Evolutionary conservation across 139 green algal species (phyloP), one percentile per base, ranked within the genome.

Genomic region (Picochlorum sp.): DNA sequence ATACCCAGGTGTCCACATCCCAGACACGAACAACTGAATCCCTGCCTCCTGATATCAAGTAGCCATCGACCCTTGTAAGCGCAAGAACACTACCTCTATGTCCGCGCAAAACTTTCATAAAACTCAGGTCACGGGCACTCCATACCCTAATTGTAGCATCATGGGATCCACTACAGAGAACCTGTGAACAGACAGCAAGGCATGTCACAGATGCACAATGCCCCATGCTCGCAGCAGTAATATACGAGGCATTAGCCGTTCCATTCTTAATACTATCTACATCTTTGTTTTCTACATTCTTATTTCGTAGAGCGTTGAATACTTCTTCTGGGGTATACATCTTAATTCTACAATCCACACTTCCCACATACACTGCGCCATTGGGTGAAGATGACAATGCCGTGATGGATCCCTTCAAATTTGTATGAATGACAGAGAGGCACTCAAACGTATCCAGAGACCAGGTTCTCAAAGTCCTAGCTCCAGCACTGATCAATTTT

Each of bases 1-100:
- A 95, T 45, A 90, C 73, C 39, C 89, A 70, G 47, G 89, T 77
- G 20, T 92, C 83, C 55, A 89, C 65, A 71, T 95, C 86, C 85
- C 87, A 93, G 31, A 91, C 81, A 29, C 81, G 60, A 33, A 97
- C 89, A 25, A 88, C 84, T 66, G 91, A 88, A 73, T 96, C 89
- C 1, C 90, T 50, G 5, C 78, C 84, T 12, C 88, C 88, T 22
- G 69, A 86, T 40, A 96, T 76, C 58, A 91, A 66, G 30, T 89
- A 63, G 14, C 58, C 61, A 6, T 71, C 75, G 2, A 86, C 35
- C 8, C 67, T 65, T 32, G 83, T 67, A 43, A 96, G 79, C 31
- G 79, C 80, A 54, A 96, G 73, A 33, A 97, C 80, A 55, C 65
- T 81, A 35, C 90, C 88, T 20, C 85, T 68, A 51, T 73, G 63